phyloP scores from a whole-genome alignment of 257 asterid species.

The Catharanthus roseus region DNA sequence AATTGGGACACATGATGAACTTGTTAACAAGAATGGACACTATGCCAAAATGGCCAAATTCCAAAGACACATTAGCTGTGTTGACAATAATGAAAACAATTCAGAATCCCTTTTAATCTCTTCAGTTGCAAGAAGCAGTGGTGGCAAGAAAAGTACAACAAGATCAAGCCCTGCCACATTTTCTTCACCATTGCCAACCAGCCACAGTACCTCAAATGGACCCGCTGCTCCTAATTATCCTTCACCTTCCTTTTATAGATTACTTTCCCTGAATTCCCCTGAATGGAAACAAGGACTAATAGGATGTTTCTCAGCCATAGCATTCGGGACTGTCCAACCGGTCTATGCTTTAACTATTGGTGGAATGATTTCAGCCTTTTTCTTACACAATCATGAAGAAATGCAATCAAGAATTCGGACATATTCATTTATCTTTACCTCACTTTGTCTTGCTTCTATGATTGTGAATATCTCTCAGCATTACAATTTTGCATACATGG shows the following conservation, averaged over 20 bases:
- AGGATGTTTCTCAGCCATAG: conserved; percentile 57
- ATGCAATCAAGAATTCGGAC: conserved; percentile 51
- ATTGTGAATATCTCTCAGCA: conserved; percentile 62
- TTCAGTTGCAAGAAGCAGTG: conserved; percentile 48
- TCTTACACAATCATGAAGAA: conserved; percentile 43
- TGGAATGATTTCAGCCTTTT: conserved; percentile 73
- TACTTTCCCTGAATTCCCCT: conserved; percentile 52
- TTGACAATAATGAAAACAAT: conserved; percentile 49
- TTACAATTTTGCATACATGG: conserved; percentile 74
- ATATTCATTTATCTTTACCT: conserved; percentile 43
- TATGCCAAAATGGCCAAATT: conserved; percentile 57
- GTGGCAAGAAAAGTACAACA: conserved; percentile 41
- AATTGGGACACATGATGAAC: conserved; percentile 60
- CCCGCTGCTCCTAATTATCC: conserved; percentile 34
- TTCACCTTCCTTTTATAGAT: conserved; percentile 45
- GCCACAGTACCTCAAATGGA: conserved; percentile 7
- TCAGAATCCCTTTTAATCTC: conserved; percentile 22
- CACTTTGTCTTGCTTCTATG: conserved; percentile 53
- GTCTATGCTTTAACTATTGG: conserved; percentile 75
- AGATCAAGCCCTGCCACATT: conserved; percentile 55
- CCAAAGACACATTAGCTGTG: conserved; percentile 54
- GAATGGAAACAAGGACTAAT: conserved; percentile 72
- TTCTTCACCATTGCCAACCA: conserved; percentile 40
- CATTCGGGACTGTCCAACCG: conserved; percentile 75
- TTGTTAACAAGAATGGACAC: conserved; percentile 51